Base-by-base conservation (phyloP, 1,284 basidiomycete species). In the Peniophora sp. region DNA sequence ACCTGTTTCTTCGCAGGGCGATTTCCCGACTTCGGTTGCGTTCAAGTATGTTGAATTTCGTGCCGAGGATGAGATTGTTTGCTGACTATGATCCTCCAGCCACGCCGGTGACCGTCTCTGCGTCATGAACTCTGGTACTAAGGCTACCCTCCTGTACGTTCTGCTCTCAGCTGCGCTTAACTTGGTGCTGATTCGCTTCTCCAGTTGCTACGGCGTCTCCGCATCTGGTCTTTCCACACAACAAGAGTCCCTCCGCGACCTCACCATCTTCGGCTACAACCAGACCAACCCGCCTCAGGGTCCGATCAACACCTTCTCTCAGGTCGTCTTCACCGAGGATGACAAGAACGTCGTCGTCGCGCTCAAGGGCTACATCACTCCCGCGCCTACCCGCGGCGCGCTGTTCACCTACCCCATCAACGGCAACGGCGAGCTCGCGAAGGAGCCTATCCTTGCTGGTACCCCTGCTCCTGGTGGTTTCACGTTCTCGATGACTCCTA, bases 241-340 rank as follows among this genome's bases (percentile, higher is more conserved):
- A 38, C 55, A 64, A 10, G 70, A 73, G 59, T 69, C 73, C 2
- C 63, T 69, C 27, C 71, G 75, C 19, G 60, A 63, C 14, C 61
- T 77, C 48, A 62, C 63, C 19, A 62, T 78, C n/a, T 20, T 5
- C n/a, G 38, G 19, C 16, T 41, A 41, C 48, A 74, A 73, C 57
- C 74, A 77, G 57, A 77, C 75, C 2, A 75, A 74, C 9, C 62
- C 67, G 9, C 57, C 65, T 1, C 55, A 53, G 24, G 65, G 65
- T 5, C 73, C 74, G 2, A 62, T 70, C 1, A 69, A 68, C 35
- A 66, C 66, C 5, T 64, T 66, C 45, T 71, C 69, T 56, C 69
- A 77, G 23, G 56, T 78, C 52, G 55, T 72, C 17, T 77, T 77
- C 66, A 68, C 62, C 34, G 70, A 73, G 54, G 70, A 75, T 56